phyloP scores from a whole-genome alignment of 352 stramenopile species.

The Phytophthora chlamydospora region DNA sequence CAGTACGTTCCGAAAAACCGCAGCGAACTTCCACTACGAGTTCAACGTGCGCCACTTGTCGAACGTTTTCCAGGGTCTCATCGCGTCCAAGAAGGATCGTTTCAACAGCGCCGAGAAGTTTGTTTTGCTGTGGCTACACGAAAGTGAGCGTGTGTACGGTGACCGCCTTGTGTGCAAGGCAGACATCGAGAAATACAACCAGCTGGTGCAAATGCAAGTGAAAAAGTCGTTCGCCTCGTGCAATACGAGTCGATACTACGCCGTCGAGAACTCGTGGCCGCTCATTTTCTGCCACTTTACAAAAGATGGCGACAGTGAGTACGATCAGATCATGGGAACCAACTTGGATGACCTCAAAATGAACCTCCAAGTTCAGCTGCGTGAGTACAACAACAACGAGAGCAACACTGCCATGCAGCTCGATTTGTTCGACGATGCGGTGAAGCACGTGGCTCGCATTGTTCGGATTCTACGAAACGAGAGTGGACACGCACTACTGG shows the following conservation, averaged over 20 bases:
- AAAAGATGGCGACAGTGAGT: conserved; percentile 92
- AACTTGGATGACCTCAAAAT: conserved; percentile 90
- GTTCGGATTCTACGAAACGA: conserved; percentile 93
- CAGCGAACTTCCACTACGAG: conserved; percentile 98
- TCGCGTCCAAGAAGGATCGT: conserved; percentile 92
- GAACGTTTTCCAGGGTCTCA: conserved; percentile 96
- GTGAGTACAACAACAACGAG: conserved; percentile 96
- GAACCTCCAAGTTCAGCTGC: conserved; percentile 90
- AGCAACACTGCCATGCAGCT: conserved; percentile 96
- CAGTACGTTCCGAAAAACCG: conserved; percentile 94
- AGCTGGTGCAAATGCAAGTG: conserved; percentile 92
- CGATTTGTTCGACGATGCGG: conserved; percentile 96
- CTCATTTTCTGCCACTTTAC: conserved; percentile 97
- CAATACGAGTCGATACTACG: conserved; percentile 93
- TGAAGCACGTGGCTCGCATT: conserved; percentile 96
- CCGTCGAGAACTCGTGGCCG: conserved; percentile 94
- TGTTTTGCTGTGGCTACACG: conserved; percentile 95
- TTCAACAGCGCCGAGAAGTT: conserved; percentile 95
- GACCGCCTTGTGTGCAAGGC: conserved; percentile 93
- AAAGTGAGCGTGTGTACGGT: conserved; percentile 96
- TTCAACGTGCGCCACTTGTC: conserved; percentile 97
- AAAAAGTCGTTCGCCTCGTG: conserved; percentile 94
- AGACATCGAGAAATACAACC: conserved; percentile 95
- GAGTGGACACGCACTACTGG: conserved; percentile 92
- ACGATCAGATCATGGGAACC: conserved; percentile 93